phyloP scores from a whole-genome alignment of 2,329 filamentous ascomycete species.

The Epichloe sibirici region DNA sequence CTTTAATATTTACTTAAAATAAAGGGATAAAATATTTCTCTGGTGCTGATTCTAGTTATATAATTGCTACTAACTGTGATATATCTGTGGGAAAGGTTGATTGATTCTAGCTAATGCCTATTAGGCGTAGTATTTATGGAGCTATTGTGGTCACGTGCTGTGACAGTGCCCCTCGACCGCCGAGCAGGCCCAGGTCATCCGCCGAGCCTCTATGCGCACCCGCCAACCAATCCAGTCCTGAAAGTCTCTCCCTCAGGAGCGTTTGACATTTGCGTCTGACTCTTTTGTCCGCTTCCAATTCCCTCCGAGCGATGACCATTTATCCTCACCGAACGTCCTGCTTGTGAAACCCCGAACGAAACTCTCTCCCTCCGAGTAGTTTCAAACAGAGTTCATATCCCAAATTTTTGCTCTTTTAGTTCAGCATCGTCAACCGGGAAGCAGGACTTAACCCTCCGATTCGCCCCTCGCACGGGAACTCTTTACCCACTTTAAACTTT shows the following conservation, averaged over 20 bases:
- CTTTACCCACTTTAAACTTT: not conserved
- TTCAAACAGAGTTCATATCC: not conserved
- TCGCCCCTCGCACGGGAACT: not conserved
- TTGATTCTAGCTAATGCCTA: no score
- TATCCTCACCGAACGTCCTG: not conserved
- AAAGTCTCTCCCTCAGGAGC: not conserved
- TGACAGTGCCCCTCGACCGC: no score
- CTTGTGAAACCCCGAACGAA: not conserved
- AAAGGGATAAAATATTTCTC: no score
- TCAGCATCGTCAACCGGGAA: not conserved
- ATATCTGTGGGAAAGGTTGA: no score
- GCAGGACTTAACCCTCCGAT: not conserved
- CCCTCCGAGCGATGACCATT: not conserved
- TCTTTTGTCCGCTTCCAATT: not conserved
- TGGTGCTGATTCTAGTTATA: no score
- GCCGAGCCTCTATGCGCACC: not conserved
- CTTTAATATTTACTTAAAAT: no score
- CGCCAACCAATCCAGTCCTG: constrained; percentile 1
- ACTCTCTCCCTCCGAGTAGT: not conserved
- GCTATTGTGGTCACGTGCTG: no score
- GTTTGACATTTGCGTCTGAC: not conserved
- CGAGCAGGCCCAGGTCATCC: not conserved
- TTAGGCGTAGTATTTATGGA: no score
- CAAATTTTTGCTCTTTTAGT: not conserved
- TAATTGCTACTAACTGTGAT: no score